phyloP scores from a whole-genome alignment of 371 early-diverging fungal genomes.

The Rhizomucor pusillus region DNA sequence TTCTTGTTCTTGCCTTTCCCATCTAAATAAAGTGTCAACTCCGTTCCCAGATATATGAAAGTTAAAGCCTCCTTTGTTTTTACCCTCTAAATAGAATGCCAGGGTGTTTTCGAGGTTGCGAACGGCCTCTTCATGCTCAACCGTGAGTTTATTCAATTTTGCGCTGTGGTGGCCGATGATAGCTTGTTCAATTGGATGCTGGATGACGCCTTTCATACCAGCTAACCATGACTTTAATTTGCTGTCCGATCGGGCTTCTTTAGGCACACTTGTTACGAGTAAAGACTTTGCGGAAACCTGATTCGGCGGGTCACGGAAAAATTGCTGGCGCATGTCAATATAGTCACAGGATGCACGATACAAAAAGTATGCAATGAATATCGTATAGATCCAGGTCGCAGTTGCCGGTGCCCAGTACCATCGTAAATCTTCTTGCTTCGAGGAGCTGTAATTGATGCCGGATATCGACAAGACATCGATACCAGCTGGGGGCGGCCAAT shows the following conservation, averaged over 20 bases:
- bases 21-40: conserved; percentile 21
- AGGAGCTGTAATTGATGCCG: conserved; percentile 23
- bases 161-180: conserved; percentile 73
- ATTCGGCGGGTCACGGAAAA: conserved; percentile 57
- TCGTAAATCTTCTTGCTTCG: conserved; percentile 14
- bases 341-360: conserved; percentile 61
- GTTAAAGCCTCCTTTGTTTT: conserved; percentile 1
- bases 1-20: conserved; percentile 39
- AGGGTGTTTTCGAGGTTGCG: conserved; percentile 65
- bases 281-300: conserved; percentile 62
- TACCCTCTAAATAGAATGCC: conserved; percentile 60
- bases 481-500: conserved; percentile 26
- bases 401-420: conserved; percentile 70
- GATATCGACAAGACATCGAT: conserved; percentile 28
- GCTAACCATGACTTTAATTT: conserved; percentile 55
- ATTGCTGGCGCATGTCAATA: conserved; percentile 55
- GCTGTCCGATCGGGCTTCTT: conserved; percentile 51
- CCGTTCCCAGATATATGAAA: not conserved
- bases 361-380: conserved; percentile 50
- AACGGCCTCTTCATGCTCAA: conserved; percentile 69
- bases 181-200: conserved; percentile 53
- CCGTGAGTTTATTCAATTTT: conserved; percentile 64
- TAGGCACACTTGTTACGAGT: conserved; percentile 69
- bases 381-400: conserved; percentile 61
- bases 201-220: conserved; percentile 28